Base-by-base conservation (phyloP, 306 rosid species). In the Pachyrhizus erosus region DNA sequence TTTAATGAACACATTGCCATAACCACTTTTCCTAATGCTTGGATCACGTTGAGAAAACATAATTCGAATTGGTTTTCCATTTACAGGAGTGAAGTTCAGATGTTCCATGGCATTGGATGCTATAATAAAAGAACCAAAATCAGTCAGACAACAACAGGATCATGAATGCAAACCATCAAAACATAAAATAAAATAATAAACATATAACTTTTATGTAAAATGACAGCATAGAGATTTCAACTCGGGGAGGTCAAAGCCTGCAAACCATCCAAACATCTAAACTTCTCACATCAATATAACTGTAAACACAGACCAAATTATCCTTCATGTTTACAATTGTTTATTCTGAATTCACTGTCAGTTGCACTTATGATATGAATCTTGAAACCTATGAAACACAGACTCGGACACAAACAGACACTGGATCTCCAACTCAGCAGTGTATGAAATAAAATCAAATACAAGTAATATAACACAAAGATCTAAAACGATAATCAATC, bases 11-110 rank as follows among this genome's bases (percentile, higher is more conserved):
- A 95, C 88, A 73, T 95, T 95, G 14, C 91, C 99, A 78, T 29
- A 65, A 52, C 98, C 98, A 18, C 92, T 95, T 84, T 93, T 93
- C 49, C 98, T 76, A 21, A 86, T 84, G 75, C 94, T 93, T 33
- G 98, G 99, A 82, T 95, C 97, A 1, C 97, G 89, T 40, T 91
- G 93, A 68, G 97, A 95, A 75, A 75, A 86, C 99, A 95, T 95
- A 64, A 95, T 87, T 46, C 99, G 94, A 48, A 64, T 68, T 0
- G 82, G 76, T 70, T 67, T 52, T 46, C 75, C 82, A 67, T 78
- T 78, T 1, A 78, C 14, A 17, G 67, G 68, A 67, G 76, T 49
- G 27, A 67, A 78, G 29, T 78, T 78, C 14, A 78, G 17, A 21
- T 29, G 54, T 23, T 78, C 76, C 40, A 78, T 78, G 0, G 82